Evolutionary conservation across 176 grass and related monocot genomes (phyloP), one percentile per base, ranked within the genome.

Genomic region (Oryza nivara): DNA sequence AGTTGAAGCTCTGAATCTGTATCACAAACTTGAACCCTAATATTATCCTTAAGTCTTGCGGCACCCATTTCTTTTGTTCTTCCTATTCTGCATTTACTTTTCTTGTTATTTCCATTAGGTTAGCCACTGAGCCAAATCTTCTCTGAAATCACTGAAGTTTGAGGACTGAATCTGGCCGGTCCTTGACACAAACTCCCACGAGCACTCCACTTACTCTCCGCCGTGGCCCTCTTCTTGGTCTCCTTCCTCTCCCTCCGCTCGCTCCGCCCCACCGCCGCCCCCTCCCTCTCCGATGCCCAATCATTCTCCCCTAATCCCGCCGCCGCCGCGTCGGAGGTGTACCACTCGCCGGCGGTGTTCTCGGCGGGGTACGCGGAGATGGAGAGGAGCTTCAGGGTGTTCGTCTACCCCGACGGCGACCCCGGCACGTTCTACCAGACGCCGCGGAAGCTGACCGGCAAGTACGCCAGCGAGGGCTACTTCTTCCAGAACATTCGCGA

Each of bases 401-500:
- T 83, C 82, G 86, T 95, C 79, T 95, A 95, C 75, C 93, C 96
- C 32, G 96, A 99, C 34, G 96, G 96, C 73, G 93, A 99, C 70
- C 91, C 93, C 67, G 86, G 91, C 73, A 99, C 96, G 38, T 99
- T 89, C 89, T 99, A 96, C 83, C 96, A 96, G 86, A 99, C 96
- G 20, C 93, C 93, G 38, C 85, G 96, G 80, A 99, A 99, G 89
- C 92, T 96, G 28, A 99, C 91, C 0, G 96, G 96, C 38, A 99
- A 99, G 93, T 99, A 99, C 88, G 74, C 91, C 23, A 96, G 96
- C 19, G 96, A 99, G 90, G 96, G 93, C 3, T 96, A 96, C 88
- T 99, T 99, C 91, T 95, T 99, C 82, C 91, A 99, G 88, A 99
- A 99, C 84, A 96, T 96, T 65, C 86, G 93, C 36, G 91, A 99